phyloP scores from a whole-genome alignment of 106 monocot species.

The Platanthera zijinensis region DNA sequence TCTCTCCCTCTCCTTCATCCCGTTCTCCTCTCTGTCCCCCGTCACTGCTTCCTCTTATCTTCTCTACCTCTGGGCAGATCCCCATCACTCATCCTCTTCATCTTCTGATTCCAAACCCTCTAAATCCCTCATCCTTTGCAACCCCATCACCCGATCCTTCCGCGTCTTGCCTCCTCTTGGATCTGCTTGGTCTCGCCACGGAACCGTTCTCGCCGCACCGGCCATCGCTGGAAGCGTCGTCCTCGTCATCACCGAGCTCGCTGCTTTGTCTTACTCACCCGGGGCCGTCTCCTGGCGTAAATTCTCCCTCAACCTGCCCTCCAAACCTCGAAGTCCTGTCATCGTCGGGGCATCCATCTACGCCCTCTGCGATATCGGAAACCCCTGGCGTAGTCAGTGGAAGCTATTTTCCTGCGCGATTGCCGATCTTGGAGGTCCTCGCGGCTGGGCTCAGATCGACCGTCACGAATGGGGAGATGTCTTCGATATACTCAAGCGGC shows the following conservation, averaged over 20 bases:
- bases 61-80: constrained; percentile 16
- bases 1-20: constrained; percentile 35
- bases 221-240: constrained; percentile 32
- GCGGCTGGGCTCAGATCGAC: constrained; percentile 64
- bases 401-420: constrained; percentile 77
- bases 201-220: constrained; percentile 74
- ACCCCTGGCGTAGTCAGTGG: constrained; percentile 93
- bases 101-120: constrained; percentile 8
- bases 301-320: constrained; percentile 71
- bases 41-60: constrained; percentile 40
- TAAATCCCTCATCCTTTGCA: constrained; percentile 75
- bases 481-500: constrained; percentile 77
- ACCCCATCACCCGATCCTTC: constrained; percentile 60
- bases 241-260: constrained; percentile 85
- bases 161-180: constrained; percentile 77
- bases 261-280: constrained; percentile 61
- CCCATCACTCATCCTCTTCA: not conserved
- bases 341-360: constrained; percentile 35
- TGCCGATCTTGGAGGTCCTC: constrained; percentile 28
- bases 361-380: constrained; percentile 75
- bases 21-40: constrained; percentile 34
- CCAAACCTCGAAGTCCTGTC: constrained; percentile 85
- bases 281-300: constrained; percentile 46
- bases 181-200: constrained; percentile 97
- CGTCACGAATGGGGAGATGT: constrained; percentile 74